A percentile compares a stretch with the other conserved stretches of the same genome.
Evolutionary conservation across 2,329 filamentous ascomycete genomes (phyloP).

Genomic region (Cytospora mali): DNA sequence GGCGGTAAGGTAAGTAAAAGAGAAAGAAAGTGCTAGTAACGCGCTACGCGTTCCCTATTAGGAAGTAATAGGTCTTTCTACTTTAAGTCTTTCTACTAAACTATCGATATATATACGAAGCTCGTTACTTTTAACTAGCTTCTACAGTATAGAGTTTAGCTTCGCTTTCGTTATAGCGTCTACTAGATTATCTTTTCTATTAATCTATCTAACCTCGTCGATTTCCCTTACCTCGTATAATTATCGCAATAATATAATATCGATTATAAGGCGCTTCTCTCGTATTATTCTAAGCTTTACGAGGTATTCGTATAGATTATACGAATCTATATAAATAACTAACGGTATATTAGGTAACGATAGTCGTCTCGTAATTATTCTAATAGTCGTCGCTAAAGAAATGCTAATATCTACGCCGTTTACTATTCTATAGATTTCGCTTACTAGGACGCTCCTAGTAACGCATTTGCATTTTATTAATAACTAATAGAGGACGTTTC

Average conservation of each 20-base stretch:
- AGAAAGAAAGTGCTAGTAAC: too few relatives aligned
- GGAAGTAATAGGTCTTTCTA: too few relatives aligned
- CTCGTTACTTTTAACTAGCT: too few relatives aligned
- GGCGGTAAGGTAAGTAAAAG: slow-evolving; percentile 18
- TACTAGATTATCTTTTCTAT: slow-evolving; percentile 23
- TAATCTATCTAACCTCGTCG: slow-evolving; percentile 28
- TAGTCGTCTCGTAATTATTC: slow-evolving; percentile 2
- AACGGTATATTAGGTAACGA: slow-evolving; percentile 14
- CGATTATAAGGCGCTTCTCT: slow-evolving; percentile 30
- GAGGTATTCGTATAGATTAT: slow-evolving; percentile 29
- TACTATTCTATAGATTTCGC: slow-evolving; percentile 29
- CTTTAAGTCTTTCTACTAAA: too few relatives aligned
- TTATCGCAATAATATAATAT: slow-evolving; percentile 30
- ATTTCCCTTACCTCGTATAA: slow-evolving; percentile 29
- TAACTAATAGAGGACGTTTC: too few relatives aligned
- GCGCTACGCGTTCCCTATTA: too few relatives aligned
- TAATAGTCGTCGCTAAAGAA: too few relatives aligned
- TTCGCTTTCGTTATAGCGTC: too few relatives aligned
- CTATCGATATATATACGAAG: too few relatives aligned
- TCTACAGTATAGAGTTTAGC: too few relatives aligned
- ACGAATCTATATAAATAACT: slow-evolving; percentile 28
- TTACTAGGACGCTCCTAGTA: slow-evolving; percentile 25
- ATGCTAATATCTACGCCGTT: slow-evolving; percentile 25
- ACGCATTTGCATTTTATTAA: too few relatives aligned
- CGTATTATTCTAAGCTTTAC: slow-evolving; percentile 28